Base-by-base conservation (phyloP, 331 rosid species). In the Dryas integrifolia region DNA sequence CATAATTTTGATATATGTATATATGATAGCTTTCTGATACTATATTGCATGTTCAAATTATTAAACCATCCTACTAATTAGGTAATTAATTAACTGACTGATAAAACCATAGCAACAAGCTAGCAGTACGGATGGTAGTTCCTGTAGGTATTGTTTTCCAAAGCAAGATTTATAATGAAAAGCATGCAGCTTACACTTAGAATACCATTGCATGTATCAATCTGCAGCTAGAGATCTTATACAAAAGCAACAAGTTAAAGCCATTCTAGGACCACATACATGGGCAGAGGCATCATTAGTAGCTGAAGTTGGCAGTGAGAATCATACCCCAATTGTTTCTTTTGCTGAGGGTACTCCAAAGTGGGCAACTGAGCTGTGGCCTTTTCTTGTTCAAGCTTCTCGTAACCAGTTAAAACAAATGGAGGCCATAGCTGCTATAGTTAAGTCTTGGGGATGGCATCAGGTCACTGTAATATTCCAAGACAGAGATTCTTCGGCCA, bases 201-300 rank as follows among this genome's bases (percentile, higher is more conserved):
- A 21, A 21, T 21, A 21, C 26, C 26, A 35, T 6, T 13, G 26
- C 65, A 35, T 5, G 26, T 58, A 62, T 11, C 50, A 80, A 65
- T 72, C 63, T 65, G 65, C 85, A 85, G 89, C 85, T 8, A 76
- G 74, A 61, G 76, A 80, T 64, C 86, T 87, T 46, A 79, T 85
- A 53, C 48, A 26, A 2, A 35, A 16, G 46, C 68, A 75, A 5
- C 8, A 69, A 2, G 88, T 77, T 26, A 65, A 79, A 67, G 86
- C 84, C 9, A 84, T 87, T 5, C 24, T 87, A 45, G 87, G 86
- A 72, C 83, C 82, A 0, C 76, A 69, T 30, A 64, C 85, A 52
- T 85, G 92, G 92, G 83, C 83, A 76, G 86, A 69, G 16, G 69
- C 82, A 26, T 67, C 70, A 13, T 18, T 72, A 35, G 86, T 85